phyloP scores from a whole-genome alignment of 208 protist genomes.

The Wallacemonas sp. region DNA sequence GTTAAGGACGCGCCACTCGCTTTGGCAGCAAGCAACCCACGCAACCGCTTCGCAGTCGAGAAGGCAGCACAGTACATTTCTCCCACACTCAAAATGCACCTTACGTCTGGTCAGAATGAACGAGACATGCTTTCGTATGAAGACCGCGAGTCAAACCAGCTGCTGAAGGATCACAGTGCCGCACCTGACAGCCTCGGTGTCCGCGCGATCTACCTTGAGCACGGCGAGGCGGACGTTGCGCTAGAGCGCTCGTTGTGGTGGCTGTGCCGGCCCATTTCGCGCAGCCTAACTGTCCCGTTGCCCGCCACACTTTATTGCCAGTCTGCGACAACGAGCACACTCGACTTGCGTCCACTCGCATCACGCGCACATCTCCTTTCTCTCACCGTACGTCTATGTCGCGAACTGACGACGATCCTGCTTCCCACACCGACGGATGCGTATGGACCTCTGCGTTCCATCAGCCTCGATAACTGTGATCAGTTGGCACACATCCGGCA shows the following conservation, averaged over 20 bases:
- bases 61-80: not conserved
- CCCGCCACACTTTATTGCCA: not conserved
- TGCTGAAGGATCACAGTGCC: not conserved
- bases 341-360: not conserved
- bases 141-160: not conserved
- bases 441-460: not conserved
- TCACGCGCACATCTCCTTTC: not conserved
- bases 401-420: not conserved
- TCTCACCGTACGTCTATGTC: not conserved
- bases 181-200: not conserved
- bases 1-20: slow-evolving; percentile 8
- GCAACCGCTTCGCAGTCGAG: slow-evolving; percentile 1
- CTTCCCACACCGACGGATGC: not conserved
- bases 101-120: not conserved
- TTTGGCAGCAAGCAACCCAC: slow-evolving; percentile 1
- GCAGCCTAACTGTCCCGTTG: not conserved
- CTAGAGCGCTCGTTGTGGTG: no score
- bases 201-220: not conserved
- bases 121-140: not conserved
- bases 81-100: not conserved
- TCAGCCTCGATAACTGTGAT: not conserved
- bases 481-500: not conserved
- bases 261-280: not conserved
- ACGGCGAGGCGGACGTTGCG: no score
- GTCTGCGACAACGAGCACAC: not conserved